Evolutionary conservation across 495 filamentous ascomycete genomes (phyloP).

Genomic region (Penicillium cinerascens): DNA sequence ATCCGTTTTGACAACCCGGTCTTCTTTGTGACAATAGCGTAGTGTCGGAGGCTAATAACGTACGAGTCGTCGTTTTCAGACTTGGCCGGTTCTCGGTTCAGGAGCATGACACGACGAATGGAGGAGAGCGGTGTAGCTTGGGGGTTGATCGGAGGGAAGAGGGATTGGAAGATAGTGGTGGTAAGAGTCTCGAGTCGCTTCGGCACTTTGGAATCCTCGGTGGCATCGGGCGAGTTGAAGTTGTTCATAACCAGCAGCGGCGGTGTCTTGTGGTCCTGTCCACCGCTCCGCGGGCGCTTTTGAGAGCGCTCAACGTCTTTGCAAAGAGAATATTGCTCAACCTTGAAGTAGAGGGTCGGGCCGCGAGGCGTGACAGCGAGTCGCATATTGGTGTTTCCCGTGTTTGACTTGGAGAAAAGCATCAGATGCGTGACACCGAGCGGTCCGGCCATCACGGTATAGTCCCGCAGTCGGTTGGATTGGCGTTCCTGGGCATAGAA

Average conservation of each 20-base stretch:
- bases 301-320: slow-evolving; percentile 81
- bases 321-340: slow-evolving; percentile 94
- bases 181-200: slow-evolving; percentile 91
- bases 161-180: slow-evolving; percentile 90
- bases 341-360: slow-evolving; percentile 88
- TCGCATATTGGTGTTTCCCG: slow-evolving; percentile 89
- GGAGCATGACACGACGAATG: slow-evolving; percentile 82
- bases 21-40: slow-evolving; percentile 85
- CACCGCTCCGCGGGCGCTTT: slow-evolving; percentile 75
- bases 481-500: slow-evolving; percentile 64
- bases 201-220: slow-evolving; percentile 57
- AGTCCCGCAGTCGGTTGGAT: slow-evolving; percentile 87
- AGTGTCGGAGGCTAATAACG: slow-evolving; percentile 88
- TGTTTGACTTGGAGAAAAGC: slow-evolving; percentile 85
- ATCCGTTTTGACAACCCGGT: slow-evolving; percentile 80
- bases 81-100: slow-evolving; percentile 68
- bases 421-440: slow-evolving; percentile 92
- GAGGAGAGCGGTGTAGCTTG: slow-evolving; percentile 82
- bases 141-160: slow-evolving; percentile 95
- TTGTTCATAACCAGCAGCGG: slow-evolving; percentile 98
- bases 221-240: slow-evolving; percentile 64
- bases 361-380: slow-evolving; percentile 86
- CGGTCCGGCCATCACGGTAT: slow-evolving; percentile 91
- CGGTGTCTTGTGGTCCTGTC: slow-evolving; percentile 76
- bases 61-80: slow-evolving; percentile 64